phyloP scores from a whole-genome alignment of 352 stramenopile genomes.

The Globisporangium polare region DNA sequence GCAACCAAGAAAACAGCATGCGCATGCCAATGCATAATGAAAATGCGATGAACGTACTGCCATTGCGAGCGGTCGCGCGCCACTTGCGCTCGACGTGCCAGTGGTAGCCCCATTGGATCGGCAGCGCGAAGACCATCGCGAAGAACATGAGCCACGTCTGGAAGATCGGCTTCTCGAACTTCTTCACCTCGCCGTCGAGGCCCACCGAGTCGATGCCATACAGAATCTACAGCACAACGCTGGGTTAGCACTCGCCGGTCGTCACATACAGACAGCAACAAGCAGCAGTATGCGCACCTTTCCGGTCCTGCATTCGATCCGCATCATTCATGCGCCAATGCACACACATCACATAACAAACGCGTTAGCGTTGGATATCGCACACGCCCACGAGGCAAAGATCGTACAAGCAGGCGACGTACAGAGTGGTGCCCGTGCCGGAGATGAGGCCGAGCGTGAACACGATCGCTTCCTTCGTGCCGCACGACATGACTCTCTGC shows the following conservation, averaged over 20 bases:
- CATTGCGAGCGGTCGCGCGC: conserved; percentile 44
- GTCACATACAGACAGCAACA: not conserved
- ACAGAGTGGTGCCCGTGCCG: conserved; percentile 83
- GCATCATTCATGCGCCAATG: not conserved
- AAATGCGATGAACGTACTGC: conserved; percentile 39
- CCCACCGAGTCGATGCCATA: conserved; percentile 89
- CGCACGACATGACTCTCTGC: conserved; percentile 60
- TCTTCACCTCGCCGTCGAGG: conserved; percentile 83
- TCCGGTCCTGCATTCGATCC: conserved; percentile 37
- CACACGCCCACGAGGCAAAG: not conserved
- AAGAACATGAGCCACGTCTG: conserved; percentile 97
- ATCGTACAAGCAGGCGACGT: conserved; percentile 14
- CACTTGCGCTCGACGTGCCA: conserved; percentile 74
- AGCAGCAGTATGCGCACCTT: conserved; percentile 33
- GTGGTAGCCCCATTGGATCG: conserved; percentile 90
- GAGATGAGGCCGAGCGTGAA: conserved; percentile 80
- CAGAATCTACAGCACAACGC: conserved; percentile 74
- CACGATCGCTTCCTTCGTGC: conserved; percentile 68
- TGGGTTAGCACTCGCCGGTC: not conserved
- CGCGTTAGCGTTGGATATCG: not conserved
- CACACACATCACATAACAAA: not conserved
- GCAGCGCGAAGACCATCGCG: conserved; percentile 92
- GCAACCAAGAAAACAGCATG: not conserved
- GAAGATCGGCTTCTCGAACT: conserved; percentile 95
- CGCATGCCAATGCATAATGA: not conserved